phyloP scores from a whole-genome alignment of 2,329 filamentous ascomycete genomes.

The Echinosphaeria canescens region DNA sequence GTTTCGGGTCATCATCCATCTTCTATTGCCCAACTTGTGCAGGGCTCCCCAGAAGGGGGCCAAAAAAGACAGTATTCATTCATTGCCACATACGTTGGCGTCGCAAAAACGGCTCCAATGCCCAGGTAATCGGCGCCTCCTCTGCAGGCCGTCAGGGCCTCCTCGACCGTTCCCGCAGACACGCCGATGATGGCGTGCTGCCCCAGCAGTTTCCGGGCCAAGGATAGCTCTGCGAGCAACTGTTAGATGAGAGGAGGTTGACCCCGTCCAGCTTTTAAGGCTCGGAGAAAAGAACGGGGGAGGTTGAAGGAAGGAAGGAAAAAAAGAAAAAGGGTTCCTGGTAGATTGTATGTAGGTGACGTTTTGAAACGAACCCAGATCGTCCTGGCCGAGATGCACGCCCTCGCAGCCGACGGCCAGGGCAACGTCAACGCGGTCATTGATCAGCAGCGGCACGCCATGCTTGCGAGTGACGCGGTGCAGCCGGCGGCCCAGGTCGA shows the following conservation, averaged over 20 bases:
- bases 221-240: conserved; percentile 23
- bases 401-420: conserved; percentile 73
- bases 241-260: conserved; percentile 1
- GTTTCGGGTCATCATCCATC: conserved; percentile 1
- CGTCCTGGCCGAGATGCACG: conserved; percentile 88
- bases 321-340: no score
- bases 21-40: conserved; percentile 1
- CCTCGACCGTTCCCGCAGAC: conserved; percentile 52
- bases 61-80: conserved; percentile 9
- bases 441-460: conserved; percentile 68
- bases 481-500: conserved; percentile 48
- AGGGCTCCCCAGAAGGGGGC: neutral
- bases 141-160: conserved; percentile 50
- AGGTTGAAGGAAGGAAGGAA: no score
- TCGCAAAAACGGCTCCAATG: conserved; percentile 76
- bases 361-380: conserved; percentile 43
- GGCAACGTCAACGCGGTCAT: conserved; percentile 81
- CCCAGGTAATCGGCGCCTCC: conserved; percentile 81
- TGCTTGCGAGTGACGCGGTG: conserved; percentile 47
- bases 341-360: conserved; percentile 1
- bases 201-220: conserved; percentile 54
- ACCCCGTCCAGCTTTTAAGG: neutral
- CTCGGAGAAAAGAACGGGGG: no score
- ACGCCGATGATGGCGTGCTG: conserved; percentile 68
- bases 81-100: no score